Evolutionary conservation across 2,329 filamentous ascomycete genomes (phyloP).

Genomic region (Mycosphaerella sp.): DNA sequence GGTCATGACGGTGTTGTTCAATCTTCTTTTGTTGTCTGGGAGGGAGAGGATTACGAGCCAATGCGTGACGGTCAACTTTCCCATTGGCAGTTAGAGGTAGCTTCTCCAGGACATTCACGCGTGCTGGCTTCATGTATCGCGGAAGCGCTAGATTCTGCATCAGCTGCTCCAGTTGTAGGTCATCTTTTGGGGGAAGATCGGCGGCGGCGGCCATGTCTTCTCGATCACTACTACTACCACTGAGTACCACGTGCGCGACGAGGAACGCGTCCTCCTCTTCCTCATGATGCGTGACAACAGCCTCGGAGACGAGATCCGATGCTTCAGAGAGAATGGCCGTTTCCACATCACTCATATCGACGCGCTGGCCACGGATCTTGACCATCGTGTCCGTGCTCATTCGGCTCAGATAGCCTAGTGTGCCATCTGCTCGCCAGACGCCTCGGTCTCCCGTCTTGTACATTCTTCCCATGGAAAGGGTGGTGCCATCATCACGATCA

Average conservation of each 20-base stretch:
- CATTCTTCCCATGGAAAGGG: conserved; percentile 20
- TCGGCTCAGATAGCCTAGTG: conserved; percentile 35
- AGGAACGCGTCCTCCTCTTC: conserved; percentile 25
- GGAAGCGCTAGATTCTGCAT: conserved; percentile 30
- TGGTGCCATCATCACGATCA: neutral
- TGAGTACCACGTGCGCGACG: conserved; percentile 35
- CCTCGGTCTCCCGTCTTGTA: conserved; percentile 40
- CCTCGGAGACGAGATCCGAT: conserved; percentile 25
- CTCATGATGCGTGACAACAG: conserved; percentile 21
- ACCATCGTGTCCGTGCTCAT: conserved; percentile 41
- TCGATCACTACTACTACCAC: neutral
- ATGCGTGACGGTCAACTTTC: conserved; percentile 30
- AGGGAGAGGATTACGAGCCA: conserved; percentile 22
- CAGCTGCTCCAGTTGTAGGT: conserved; percentile 17
- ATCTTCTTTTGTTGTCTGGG: neutral
- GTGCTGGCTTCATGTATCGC: conserved; percentile 35
- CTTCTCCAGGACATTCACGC: conserved; percentile 23
- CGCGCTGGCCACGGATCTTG: conserved; percentile 42
- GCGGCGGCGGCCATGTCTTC: neutral
- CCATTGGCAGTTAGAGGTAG: conserved; percentile 30
- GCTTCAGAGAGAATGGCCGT: conserved; percentile 27
- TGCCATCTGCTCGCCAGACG: conserved; percentile 32
- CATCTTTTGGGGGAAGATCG: neutral
- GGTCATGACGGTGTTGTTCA: neutral
- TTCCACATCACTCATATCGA: conserved; percentile 47